Base-by-base conservation (phyloP, 805 yeast genomes). In the Lipomyces yamanashiensis region DNA sequence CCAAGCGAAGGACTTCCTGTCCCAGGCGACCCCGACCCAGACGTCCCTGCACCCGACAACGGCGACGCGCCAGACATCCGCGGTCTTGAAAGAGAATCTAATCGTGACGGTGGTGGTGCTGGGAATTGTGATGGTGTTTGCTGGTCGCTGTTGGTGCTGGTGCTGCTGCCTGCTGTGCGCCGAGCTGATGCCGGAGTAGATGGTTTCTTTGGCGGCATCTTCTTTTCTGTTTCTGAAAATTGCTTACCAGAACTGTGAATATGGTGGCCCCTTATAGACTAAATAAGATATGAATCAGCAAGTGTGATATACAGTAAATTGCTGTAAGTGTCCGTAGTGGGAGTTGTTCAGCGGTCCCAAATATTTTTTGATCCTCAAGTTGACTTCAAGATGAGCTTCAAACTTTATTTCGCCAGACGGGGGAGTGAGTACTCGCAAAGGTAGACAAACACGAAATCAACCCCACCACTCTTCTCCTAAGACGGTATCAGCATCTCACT, bases 151-250 rank as follows among this genome's bases (percentile, higher is more conserved):
- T 41, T 23, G 45, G 13, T 19, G 43, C 28, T 12, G 28, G 37
- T 9, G 49, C 39, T 12, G 40, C 23, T 15, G 49, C 33, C 23
- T n/a, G n/a, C 45, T 23, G 55, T 44, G 37, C 45, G 45, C 1
- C 15, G 47, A 9, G 17, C 7, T n/a, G 51, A 43, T 15, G 50
- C 51, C 17, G 58, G 58, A 17, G 48, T 15, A 13, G 47, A 28
- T 28, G 28, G 2, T 19, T 45, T 43, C 51, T 54, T 43, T 19
- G 58, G 58, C 39, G 58, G 58, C 58, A 54, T 54, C 17, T n/a
- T 52, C 2, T 28, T 36, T n/a, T 36, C 36, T 17, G 15, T 21
- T 53, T 39, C 57, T 41, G 19, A 7, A 13, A 37, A 19, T 7
- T 50, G 21, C 21, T 10, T 41, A 13, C 49, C 49, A 1, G 44